Evolutionary conservation across 1,284 basidiomycete species (phyloP), one percentile per base, ranked within the genome.

Genomic region (Tetrapyrgos nigripes): DNA sequence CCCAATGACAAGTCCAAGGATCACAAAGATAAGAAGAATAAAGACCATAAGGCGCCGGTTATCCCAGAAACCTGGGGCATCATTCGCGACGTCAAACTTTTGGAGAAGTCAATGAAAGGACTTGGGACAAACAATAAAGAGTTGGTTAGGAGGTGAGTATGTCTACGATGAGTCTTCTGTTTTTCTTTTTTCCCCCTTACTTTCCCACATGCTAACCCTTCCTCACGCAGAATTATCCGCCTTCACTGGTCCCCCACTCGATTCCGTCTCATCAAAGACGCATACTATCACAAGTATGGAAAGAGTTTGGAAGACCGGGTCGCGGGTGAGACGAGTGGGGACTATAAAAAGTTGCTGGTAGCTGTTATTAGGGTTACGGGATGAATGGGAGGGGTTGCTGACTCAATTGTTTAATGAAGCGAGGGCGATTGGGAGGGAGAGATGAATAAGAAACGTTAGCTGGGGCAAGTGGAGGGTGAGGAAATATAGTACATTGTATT

Each of bases 71-170:
- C 69, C 1, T 65, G 67, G 31, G 75, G 76, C 21, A 66, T 74
- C 24, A 77, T 74, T 69, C 74, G 79, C n/a, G 79, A 80, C 52
- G 78, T 76, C 2, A 76, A 77, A 57, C 56, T 76, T 9, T 62
- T 81, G 1, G 73, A 79, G 57, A 69, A 71, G 43, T 68, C 77
- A 4, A 80, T 81, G 78, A 68, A 65, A 14, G 79, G 79, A 3
- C 29, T 76, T 17, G 78, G 78, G 0, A 80, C 76, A 17, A 71
- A 74, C 46, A 74, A 80, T 57, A 60, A 61, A 29, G 60, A 73
- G 63, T 68, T 80, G 24, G 66, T 76, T 9, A 70, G 69, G 62
- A 66, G 75, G 76, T 76, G 51, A 24, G 67, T 55, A 8, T 33
- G n/a, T n/a, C 23, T 31, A 33, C n/a, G 21, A 27, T 3, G 40